Conservation (phyloP, 331 rosid species). For the Pyracantha coccinea region DNA sequence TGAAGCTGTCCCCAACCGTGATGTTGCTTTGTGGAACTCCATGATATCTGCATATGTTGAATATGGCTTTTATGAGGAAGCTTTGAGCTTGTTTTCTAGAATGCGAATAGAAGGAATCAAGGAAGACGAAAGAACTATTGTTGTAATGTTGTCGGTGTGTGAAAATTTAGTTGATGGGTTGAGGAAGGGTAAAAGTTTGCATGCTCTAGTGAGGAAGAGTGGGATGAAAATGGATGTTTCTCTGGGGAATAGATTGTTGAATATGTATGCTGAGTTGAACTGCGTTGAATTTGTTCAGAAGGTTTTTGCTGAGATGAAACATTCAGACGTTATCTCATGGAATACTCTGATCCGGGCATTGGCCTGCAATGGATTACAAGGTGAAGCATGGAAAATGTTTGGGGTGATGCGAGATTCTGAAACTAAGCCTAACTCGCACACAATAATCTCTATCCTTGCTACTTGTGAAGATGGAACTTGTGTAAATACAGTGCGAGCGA, state of each 20-base stretch:
- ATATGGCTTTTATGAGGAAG: slow-evolving; percentile 24
- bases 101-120: slow-evolving; percentile 17
- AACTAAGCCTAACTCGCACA: slow-evolving; percentile 28
- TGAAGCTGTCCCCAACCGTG: slow-evolving; percentile 14
- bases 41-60: slow-evolving; percentile 25
- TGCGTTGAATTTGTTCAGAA: slow-evolving; percentile 17
- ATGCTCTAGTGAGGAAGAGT: slow-evolving; percentile 24
- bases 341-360: slow-evolving; percentile 30
- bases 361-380: slow-evolving; percentile 21
- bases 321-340: slow-evolving; percentile 33
- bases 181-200: slow-evolving; percentile 26
- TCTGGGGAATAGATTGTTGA: slow-evolving; percentile 33
- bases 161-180: slow-evolving; percentile 16
- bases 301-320: slow-evolving; percentile 20
- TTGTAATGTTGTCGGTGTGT: slow-evolving; percentile 20
- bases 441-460: slow-evolving; percentile 33
- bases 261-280: slow-evolving; percentile 26
- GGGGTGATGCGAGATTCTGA: slow-evolving; percentile 19
- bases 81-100: slow-evolving; percentile 17
- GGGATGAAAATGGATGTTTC: slow-evolving; percentile 26
- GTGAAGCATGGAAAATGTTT: slow-evolving; percentile 26
- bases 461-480: slow-evolving; percentile 20
- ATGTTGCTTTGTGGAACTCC: slow-evolving; percentile 49
- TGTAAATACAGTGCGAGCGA: slow-evolving; percentile 21
- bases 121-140: slow-evolving; percentile 35